Conservation (phyloP, 345 rosid species). For the Populus deltoides region DNA sequence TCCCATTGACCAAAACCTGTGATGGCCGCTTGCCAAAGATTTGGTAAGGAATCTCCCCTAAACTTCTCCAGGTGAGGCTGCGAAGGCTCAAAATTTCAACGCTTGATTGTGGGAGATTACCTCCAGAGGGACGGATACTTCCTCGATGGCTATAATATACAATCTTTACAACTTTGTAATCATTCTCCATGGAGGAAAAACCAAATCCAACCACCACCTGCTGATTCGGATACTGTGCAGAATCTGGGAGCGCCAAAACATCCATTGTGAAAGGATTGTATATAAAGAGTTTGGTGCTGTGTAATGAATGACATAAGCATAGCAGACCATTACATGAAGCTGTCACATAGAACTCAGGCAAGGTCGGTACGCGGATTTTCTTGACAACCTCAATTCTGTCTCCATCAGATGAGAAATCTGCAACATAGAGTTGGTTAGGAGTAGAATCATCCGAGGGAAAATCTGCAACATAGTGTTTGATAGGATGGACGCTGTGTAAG, state of each 20-base stretch:
- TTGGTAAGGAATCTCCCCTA: conserved; percentile 8
- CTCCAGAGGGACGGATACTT: background rate
- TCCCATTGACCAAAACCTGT: conserved; percentile 24
- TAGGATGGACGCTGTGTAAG: conserved; percentile 58
- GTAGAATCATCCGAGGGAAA: too few species aligned
- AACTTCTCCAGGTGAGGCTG: conserved; percentile 28
- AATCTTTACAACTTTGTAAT: conserved; percentile 50
- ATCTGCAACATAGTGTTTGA: conserved; percentile 10
- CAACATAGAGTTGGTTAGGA: conserved; percentile 30
- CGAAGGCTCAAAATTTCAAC: conserved; percentile 56
- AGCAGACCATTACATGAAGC: conserved; percentile 68
- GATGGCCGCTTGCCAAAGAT: background rate
- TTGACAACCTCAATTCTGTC: conserved; percentile 32
- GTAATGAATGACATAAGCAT: conserved; percentile 48
- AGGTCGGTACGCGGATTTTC: conserved; percentile 36
- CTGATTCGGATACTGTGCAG: conserved; percentile 28
- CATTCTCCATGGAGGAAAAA: conserved; percentile 40
- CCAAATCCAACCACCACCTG: conserved; percentile 66
- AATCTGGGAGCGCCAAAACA: conserved; percentile 39
- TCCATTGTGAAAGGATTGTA: conserved; percentile 63
- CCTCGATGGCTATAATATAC: too few species aligned
- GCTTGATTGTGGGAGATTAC: conserved; percentile 45
- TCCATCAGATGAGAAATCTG: conserved; percentile 36
- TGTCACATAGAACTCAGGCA: conserved; percentile 48
- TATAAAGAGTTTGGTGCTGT: conserved; percentile 38